Percentiles rank a stretch among this genome's conserved stretches.
These are phyloP conservation scores for Austroboletus eburneus DNA, from an alignment of 768 basidiomycete species.

Conservation along the genomic window DNA sequence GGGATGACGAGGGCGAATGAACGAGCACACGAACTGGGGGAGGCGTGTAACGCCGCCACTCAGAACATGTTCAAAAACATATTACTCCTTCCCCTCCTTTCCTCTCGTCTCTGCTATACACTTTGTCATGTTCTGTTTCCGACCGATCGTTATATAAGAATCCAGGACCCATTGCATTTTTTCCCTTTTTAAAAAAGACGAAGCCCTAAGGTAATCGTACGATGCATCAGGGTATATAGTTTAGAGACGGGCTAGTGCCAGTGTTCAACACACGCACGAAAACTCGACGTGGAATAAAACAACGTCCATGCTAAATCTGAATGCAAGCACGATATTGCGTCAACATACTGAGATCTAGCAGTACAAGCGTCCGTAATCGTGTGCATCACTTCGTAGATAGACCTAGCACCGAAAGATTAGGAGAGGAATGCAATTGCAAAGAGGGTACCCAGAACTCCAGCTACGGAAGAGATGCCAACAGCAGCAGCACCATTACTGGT, in stretches of 20 bases:
- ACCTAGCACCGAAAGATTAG: neutral
- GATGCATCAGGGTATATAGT: neutral
- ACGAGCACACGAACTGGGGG: too few species aligned
- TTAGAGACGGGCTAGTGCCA: conserved; percentile 18
- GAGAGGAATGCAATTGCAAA: conserved; percentile 38
- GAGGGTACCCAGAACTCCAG: conserved; percentile 33
- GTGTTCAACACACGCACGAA: conserved; percentile 23
- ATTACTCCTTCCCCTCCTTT: too few species aligned
- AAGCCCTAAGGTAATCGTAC: too few species aligned
- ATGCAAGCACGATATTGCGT: conserved; percentile 2
- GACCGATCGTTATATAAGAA: too few species aligned
- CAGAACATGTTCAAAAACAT: too few species aligned
- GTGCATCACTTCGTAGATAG: conserved; percentile 2
- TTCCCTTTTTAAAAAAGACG: too few species aligned
- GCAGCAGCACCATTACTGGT: conserved; percentile 23
- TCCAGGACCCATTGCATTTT: too few species aligned
- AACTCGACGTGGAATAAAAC: neutral
- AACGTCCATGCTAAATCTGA: conserved; percentile 7
- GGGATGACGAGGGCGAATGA: too few species aligned
- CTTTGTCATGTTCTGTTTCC: too few species aligned
- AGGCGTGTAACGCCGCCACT: too few species aligned
- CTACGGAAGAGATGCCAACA: conserved; percentile 29
- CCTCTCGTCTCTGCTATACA: too few species aligned
- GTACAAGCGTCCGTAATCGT: neutral
- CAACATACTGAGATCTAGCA: neutral